Base-by-base conservation (phyloP, 495 filamentous ascomycete species). In the Ramalina intermedia region DNA sequence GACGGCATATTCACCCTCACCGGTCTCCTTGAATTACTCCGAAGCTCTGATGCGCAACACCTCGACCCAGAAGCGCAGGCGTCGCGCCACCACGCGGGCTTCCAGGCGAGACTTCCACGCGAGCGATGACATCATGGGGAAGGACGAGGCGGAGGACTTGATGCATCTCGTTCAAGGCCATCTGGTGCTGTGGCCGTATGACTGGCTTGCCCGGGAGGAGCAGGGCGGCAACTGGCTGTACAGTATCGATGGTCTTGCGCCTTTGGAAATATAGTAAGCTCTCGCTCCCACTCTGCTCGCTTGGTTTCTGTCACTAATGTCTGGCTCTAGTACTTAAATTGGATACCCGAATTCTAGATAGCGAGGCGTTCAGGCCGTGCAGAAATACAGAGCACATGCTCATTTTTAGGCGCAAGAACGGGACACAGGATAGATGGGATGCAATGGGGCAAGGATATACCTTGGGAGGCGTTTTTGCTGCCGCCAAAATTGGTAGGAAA, bases 261-360 rank as follows among this genome's bases (percentile, higher is more conserved):
- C 91, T 44, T 70, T 96, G 67, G 86, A 94, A 67, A 98, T 98
- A 51, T 98, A 96, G 90, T 94, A 76, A 78, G 88, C 76, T 46
- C 7, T 41, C 24, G 18, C 14, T 27, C 37, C 13, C 17, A n/a
- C 13, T 16, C 17, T 44, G 4, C 6, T 18, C 16, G 7, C 33
- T 27, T 12, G 17, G 5, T 24, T 24, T 45, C n/a, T 47, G 11
- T 11, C 4, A 38, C n/a, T 23, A 14, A 33, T 38, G 5, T 23
- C 6, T 44, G n/a, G 29, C 12, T 33, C 12, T 33, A 33, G 29
- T 33, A 33, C 29, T 33, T 33, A 2, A 13, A 33, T 33, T 13
- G 8, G 29, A 41, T 14, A 41, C 3, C 17, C 17, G 14, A 24
- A 16, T 54, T 47, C n/a, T 35, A 33, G 45, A 36, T 24, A 44